A percentile compares a stretch with the other conserved stretches of the same genome.
Conservation (phyloP, 768 basidiomycete species). For the Psilocybe subaeruginosa region DNA sequence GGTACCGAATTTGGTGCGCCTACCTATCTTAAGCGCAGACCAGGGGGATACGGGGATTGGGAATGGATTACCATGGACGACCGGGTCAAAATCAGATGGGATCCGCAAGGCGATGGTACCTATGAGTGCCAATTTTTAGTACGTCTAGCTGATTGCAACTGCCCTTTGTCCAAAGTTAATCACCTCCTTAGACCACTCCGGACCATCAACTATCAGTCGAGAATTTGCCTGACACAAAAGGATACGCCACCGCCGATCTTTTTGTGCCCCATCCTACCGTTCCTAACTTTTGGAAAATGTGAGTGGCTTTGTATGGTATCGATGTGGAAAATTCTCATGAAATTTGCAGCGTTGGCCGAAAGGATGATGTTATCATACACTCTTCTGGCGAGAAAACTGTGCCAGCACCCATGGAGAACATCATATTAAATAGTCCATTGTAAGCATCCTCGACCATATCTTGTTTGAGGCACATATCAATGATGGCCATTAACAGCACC, state of each 20-base stretch:
- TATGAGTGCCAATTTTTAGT: constrained; percentile 44
- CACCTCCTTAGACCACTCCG: constrained; percentile 27
- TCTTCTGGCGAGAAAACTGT: constrained; percentile 40
- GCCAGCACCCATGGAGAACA: constrained; percentile 35
- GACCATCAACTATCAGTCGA: constrained; percentile 38
- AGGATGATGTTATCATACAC: constrained; percentile 41
- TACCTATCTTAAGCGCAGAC: constrained; percentile 16
- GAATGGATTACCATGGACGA: constrained; percentile 35
- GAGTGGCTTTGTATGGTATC: constrained; percentile 1
- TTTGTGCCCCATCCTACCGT: constrained; percentile 47
- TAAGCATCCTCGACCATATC: constrained; percentile 11
- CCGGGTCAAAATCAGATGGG: constrained; percentile 34
- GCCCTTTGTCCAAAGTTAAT: background rate
- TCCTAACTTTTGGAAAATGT: constrained; percentile 47
- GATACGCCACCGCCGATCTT: constrained; percentile 48
- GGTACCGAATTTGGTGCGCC: constrained; percentile 36
- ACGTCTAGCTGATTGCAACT: background rate
- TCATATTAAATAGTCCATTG: constrained; percentile 27
- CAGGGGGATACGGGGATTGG: constrained; percentile 26
- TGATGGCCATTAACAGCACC: constrained; percentile 13
- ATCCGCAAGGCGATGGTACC: constrained; percentile 36
- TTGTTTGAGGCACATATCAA: background rate
- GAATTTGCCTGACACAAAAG: constrained; percentile 37
- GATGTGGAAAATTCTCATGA: background rate
- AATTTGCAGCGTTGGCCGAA: constrained; percentile 37